Conservation (phyloP, 768 basidiomycete genomes). For the Wakefieldia striispora region DNA sequence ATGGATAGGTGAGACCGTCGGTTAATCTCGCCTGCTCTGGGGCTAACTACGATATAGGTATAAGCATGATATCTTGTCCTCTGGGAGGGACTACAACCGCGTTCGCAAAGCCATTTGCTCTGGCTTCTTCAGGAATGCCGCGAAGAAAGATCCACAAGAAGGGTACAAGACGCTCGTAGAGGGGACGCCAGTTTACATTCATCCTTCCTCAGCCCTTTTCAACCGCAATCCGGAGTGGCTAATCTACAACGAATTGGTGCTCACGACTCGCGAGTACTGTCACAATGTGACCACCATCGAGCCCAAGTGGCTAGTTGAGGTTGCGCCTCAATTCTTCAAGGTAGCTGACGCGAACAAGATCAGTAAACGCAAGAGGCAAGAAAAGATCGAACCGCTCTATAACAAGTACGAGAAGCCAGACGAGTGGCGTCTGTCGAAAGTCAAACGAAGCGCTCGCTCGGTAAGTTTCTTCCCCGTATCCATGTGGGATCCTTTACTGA, state of each 20-base stretch:
- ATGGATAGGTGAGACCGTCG: conserved; percentile 81
- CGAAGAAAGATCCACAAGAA: conserved; percentile 97
- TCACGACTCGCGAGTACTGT: conserved; percentile 95
- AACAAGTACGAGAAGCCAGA: conserved; percentile 96
- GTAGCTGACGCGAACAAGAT: conserved; percentile 98
- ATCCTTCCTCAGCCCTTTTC: conserved; percentile 95
- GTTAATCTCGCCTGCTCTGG: neutral
- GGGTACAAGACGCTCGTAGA: conserved; percentile 98
- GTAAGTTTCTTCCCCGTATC: conserved; percentile 36
- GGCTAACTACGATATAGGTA: conserved; percentile 51
- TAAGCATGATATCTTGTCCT: conserved; percentile 94
- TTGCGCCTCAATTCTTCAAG: conserved; percentile 98
- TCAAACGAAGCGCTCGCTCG: conserved; percentile 88
- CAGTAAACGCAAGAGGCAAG: conserved; percentile 92
- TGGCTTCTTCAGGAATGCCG: conserved; percentile 96
- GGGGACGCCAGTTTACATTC: conserved; percentile 98
- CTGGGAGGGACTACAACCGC: conserved; percentile 88
- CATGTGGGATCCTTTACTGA: conserved; percentile 10
- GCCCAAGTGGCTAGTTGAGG: conserved; percentile 98
- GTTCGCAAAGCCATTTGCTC: conserved; percentile 96
- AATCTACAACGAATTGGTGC: conserved; percentile 91
- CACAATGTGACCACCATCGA: conserved; percentile 94
- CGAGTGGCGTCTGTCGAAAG: conserved; percentile 91
- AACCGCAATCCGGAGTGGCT: conserved; percentile 96
- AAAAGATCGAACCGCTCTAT: conserved; percentile 94